Evolutionary conservation across 768 basidiomycete genomes (phyloP).

Genomic region (Collybia sordida): DNA sequence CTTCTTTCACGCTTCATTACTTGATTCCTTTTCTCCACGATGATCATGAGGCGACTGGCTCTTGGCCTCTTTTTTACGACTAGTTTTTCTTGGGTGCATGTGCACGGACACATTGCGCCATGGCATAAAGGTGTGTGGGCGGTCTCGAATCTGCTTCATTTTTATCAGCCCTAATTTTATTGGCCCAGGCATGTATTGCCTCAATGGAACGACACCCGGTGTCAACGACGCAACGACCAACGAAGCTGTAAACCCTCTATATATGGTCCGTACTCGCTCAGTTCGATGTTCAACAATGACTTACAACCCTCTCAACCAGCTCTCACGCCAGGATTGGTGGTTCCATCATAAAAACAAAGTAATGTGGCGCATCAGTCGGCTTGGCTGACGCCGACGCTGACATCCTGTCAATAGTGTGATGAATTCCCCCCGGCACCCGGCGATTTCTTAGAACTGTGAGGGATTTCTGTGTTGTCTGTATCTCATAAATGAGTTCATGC

Average conservation of each 20-base stretch:
- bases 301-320: slow-evolving; percentile 1
- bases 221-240: slow-evolving; percentile 35
- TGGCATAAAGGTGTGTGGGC: slow-evolving; percentile 15
- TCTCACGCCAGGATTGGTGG: slow-evolving; percentile 21
- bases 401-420: slow-evolving; percentile 32
- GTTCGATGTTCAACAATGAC: background rate
- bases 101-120: slow-evolving; percentile 13
- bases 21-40: background rate
- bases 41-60: too few species aligned
- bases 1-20: background rate
- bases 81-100: slow-evolving; percentile 10
- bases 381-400: background rate
- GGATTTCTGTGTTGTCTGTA: slow-evolving; percentile 2
- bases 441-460: slow-evolving; percentile 41
- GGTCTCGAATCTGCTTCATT: background rate
- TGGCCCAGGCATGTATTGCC: slow-evolving; percentile 40
- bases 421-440: slow-evolving; percentile 41
- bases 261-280: slow-evolving; percentile 26
- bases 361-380: slow-evolving; percentile 6
- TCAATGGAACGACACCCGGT: slow-evolving; percentile 33
- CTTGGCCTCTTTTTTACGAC: background rate
- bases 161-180: background rate
- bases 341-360: slow-evolving; percentile 37
- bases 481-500: background rate
- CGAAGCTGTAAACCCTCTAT: slow-evolving; percentile 42